These are phyloP conservation scores for Russula griseocarnosa DNA, from an alignment of 768 basidiomycete species.

Conservation along the genomic window DNA sequence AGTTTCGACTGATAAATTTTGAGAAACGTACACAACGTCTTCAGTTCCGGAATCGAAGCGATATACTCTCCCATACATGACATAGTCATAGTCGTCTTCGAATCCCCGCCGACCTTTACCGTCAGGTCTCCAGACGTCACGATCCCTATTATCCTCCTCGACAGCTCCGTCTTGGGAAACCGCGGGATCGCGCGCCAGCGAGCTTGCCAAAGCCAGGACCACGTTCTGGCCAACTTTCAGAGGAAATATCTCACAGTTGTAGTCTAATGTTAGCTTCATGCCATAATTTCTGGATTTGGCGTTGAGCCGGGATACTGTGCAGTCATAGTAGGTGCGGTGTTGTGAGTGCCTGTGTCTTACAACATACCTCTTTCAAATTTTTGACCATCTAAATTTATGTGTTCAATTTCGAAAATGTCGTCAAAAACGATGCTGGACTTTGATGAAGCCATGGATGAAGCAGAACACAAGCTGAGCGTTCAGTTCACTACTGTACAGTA, in stretches of 20 bases:
- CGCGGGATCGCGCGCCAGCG: slow-evolving; percentile 57
- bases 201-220: slow-evolving; percentile 82
- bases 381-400: slow-evolving; percentile 88
- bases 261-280: slow-evolving; percentile 92
- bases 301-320: slow-evolving; percentile 81
- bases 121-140: slow-evolving; percentile 81
- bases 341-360: slow-evolving; percentile 1
- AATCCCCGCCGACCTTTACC: slow-evolving; percentile 75
- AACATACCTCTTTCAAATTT: slow-evolving; percentile 93
- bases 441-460: slow-evolving; percentile 21
- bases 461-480: too few relatives aligned
- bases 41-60: slow-evolving; percentile 86
- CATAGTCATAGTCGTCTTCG: slow-evolving; percentile 97
- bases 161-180: slow-evolving; percentile 51
- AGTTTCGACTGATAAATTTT: slow-evolving; percentile 2
- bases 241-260: slow-evolving; percentile 88
- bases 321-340: slow-evolving; percentile 4
- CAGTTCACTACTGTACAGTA: background rate
- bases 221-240: slow-evolving; percentile 65
- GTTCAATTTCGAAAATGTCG: slow-evolving; percentile 85
- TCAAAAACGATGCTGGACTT: slow-evolving; percentile 84
- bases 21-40: slow-evolving; percentile 72
- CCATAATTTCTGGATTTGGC: slow-evolving; percentile 87
- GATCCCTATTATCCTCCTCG: slow-evolving; percentile 67
- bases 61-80: slow-evolving; percentile 99